phyloP scores from a whole-genome alignment of 78 protist genomes.

The Cyanophora paradoxa region DNA sequence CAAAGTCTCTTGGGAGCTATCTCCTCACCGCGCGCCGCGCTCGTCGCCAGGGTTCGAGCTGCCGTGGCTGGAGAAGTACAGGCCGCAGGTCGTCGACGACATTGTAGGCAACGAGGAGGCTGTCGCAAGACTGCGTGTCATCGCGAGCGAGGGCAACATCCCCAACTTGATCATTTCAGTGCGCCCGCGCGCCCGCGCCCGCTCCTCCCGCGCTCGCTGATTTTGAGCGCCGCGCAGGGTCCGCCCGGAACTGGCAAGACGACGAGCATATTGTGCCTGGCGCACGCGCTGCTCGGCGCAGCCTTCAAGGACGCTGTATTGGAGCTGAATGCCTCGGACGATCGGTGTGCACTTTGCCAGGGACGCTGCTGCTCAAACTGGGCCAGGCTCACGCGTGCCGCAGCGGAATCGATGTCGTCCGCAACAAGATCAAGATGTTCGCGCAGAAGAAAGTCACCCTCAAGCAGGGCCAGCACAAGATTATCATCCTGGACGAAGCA shows the following conservation, averaged over 20 bases:
- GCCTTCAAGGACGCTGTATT: conserved; percentile 70
- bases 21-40: no score
- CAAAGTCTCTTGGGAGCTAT: no score
- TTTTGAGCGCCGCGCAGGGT: conserved; percentile 36
- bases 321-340: conserved; percentile 92
- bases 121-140: conserved; percentile 68
- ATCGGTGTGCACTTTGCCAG: conserved; percentile 37
- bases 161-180: conserved; percentile 77
- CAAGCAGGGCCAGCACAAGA: conserved; percentile 82
- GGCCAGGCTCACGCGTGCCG: neutral
- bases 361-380: no score
- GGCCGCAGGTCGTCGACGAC: conserved; percentile 85
- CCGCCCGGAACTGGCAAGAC: conserved; percentile 97
- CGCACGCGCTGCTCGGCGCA: conserved; percentile 76
- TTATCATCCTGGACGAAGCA: conserved; percentile 97
- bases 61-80: conserved; percentile 96
- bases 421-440: conserved; percentile 94
- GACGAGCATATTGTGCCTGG: conserved; percentile 79
- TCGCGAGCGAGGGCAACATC: conserved; percentile 84
- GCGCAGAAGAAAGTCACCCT: conserved; percentile 93
- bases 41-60: no score
- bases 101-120: conserved; percentile 94
- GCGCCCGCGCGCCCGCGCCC: conserved; percentile 7
- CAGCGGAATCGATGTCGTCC: conserved; percentile 94
- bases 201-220: neutral